Percentiles rank a stretch among this genome's conserved stretches.
These are phyloP conservation scores for Fusarium nanum DNA, from an alignment of 2,329 filamentous ascomycete species.

Conservation along the genomic window DNA sequence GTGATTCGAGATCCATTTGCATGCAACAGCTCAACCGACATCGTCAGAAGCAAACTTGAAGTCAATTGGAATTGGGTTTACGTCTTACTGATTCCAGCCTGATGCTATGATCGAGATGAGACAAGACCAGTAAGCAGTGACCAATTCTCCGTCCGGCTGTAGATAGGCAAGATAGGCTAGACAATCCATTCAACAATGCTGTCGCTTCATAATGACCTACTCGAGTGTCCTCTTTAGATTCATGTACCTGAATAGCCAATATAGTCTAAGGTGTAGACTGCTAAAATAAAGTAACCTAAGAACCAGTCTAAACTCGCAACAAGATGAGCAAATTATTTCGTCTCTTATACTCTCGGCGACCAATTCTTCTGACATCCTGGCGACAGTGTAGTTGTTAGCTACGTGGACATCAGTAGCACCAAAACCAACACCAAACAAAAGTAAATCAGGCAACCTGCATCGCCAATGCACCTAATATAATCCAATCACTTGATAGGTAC, in stretches of 20 bases:
- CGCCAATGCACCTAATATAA: constrained; percentile 7
- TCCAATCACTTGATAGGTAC: constrained; percentile 16
- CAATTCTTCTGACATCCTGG: no score
- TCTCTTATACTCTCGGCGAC: no score
- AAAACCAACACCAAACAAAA: constrained; percentile 9
- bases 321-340: no score
- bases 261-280: not conserved
- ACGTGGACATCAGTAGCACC: constrained; percentile 14
- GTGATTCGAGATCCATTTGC: constrained; percentile 19
- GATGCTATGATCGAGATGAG: constrained; percentile 10
- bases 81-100: constrained; percentile 4
- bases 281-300: no score
- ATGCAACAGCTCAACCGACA: not conserved
- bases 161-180: not conserved
- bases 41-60: not conserved
- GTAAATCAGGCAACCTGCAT: constrained; percentile 21
- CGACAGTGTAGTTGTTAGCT: not conserved
- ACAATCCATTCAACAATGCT: not conserved
- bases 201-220: not conserved
- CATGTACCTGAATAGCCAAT: not conserved
- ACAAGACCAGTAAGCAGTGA: not conserved
- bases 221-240: not conserved
- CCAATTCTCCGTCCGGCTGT: not conserved
- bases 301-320: no score
- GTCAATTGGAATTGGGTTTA: constrained; percentile 1